These are phyloP conservation scores for Hymenoscyphus occultus DNA, from an alignment of 2,329 filamentous ascomycete species.

Conservation along the genomic window DNA sequence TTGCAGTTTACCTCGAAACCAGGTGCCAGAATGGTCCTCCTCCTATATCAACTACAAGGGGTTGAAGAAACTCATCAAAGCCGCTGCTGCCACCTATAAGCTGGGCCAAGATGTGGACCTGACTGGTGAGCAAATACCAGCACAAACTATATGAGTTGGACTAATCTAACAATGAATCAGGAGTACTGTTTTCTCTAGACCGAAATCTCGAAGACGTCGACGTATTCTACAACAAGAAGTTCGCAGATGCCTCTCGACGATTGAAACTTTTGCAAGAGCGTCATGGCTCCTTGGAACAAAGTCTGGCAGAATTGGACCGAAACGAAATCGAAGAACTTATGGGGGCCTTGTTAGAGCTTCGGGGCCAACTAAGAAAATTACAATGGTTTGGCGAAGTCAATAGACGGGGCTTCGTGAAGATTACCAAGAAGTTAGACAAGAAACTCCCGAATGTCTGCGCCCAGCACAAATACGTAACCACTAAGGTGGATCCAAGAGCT, in stretches of 20 bases:
- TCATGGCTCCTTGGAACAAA: slow-evolving; percentile 72
- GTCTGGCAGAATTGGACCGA: slow-evolving; percentile 70
- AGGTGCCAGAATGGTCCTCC: slow-evolving; percentile 82
- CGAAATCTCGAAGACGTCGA: slow-evolving; percentile 97
- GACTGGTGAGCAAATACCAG: slow-evolving; percentile 58
- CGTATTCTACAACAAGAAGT: slow-evolving; percentile 95
- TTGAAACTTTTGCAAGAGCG: slow-evolving; percentile 83
- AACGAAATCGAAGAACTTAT: slow-evolving; percentile 91
- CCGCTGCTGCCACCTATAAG: slow-evolving; percentile 61
- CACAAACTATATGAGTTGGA: slow-evolving; percentile 38
- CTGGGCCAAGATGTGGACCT: slow-evolving; percentile 77
- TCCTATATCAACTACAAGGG: slow-evolving; percentile 88
- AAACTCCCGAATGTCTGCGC: slow-evolving; percentile 74
- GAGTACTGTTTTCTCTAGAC: slow-evolving; percentile 95
- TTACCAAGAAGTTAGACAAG: slow-evolving; percentile 98
- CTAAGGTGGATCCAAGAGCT: slow-evolving; percentile 82
- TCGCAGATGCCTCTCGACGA: slow-evolving; percentile 77
- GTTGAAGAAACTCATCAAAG: slow-evolving; percentile 92
- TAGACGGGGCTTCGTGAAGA: slow-evolving; percentile 91
- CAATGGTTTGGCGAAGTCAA: slow-evolving; percentile 99
- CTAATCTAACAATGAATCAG: slow-evolving; percentile 46
- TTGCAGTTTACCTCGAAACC: slow-evolving; percentile 69
- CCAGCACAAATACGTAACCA: slow-evolving; percentile 82
- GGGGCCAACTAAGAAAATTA: slow-evolving; percentile 82
- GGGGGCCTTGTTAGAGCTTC: slow-evolving; percentile 82